Conservation (phyloP, 2,329 filamentous ascomycete species). For the Metarhizium sp. region DNA sequence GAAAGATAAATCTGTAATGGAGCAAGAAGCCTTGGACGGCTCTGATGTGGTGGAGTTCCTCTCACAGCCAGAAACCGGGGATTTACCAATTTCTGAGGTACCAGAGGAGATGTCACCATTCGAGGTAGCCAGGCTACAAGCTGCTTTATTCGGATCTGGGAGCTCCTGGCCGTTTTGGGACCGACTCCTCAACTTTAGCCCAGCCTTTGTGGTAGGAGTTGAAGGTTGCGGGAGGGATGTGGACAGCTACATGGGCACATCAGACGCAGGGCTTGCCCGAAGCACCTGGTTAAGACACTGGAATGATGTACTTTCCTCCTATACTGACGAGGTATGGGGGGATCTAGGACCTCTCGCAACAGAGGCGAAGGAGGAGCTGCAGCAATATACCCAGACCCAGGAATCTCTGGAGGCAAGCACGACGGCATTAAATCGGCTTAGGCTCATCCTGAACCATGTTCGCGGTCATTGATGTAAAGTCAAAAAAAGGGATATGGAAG, state of each 20-base stretch:
- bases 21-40: constrained; percentile 22
- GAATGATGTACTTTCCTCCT: constrained; percentile 44
- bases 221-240: constrained; percentile 10
- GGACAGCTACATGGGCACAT: constrained; percentile 27
- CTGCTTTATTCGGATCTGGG: constrained; percentile 25
- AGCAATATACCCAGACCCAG: constrained; percentile 22
- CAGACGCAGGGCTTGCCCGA: constrained; percentile 28
- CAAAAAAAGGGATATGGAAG: background rate
- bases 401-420: constrained; percentile 11
- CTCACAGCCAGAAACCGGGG: constrained; percentile 15
- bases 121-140: constrained; percentile 23
- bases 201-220: constrained; percentile 27
- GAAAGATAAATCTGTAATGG: constrained; percentile 4
- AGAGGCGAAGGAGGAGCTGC: constrained; percentile 47
- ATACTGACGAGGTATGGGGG: constrained; percentile 62
- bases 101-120: constrained; percentile 16
- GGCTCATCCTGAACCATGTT: constrained; percentile 28
- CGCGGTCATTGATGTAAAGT: constrained; percentile 15
- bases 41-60: constrained; percentile 27
- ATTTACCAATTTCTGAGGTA: constrained; percentile 12
- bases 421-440: constrained; percentile 24
- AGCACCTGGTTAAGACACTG: constrained; percentile 44
- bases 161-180: constrained; percentile 26
- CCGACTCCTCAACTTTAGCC: constrained; percentile 40
- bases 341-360: constrained; percentile 46